Evolutionary conservation across 768 basidiomycete species (phyloP), one percentile per base, ranked within the genome.

Genomic region (Boletellus emodensis): DNA sequence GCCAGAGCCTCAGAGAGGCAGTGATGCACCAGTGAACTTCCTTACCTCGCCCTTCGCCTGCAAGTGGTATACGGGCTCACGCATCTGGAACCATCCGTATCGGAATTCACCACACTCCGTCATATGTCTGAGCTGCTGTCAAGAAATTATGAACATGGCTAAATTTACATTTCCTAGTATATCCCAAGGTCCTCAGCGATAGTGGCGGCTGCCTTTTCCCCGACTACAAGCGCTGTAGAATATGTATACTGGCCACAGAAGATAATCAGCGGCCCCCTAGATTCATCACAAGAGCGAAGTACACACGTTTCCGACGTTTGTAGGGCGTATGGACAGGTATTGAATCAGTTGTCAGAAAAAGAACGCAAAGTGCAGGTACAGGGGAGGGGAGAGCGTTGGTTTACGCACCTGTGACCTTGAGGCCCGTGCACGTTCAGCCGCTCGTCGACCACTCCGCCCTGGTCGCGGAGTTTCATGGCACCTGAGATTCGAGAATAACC

Each of bases 361-460:
- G 20, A 11, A 11, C 15, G 37, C 30, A 10, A 30, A 9, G 1
- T 9, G 11, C 30, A 1, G 24, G 24, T 26, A 26, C 15, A 0
- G 5, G 6, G 13, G 1, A 14, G 3, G 3, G n/a, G 22, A 3
- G 5, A 20, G 11, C 15, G 24, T 68, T 9, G 6, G 6, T n/a
- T n/a, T 22, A 24, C 43, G 4, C 47, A 80, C 79, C 83, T 42
- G 80, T 81, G 12, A 87, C 74, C 59, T 87, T 84, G 39, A 87
- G 68, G 17, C 75, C 83, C 83, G 53, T 86, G 84, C 9, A 87
- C 83, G 48, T 82, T 82, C 44, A 87, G 63, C 22, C 69, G 69
- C 5, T 74, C 47, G 57, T 87, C 83, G 3, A 87, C 81, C 6
- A 88, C 85, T 6, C 85, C 86, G 0, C 76, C 77, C 26, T 75